Base-by-base conservation (phyloP, 345 rosid genomes). In the Ceriops zippeliana region DNA sequence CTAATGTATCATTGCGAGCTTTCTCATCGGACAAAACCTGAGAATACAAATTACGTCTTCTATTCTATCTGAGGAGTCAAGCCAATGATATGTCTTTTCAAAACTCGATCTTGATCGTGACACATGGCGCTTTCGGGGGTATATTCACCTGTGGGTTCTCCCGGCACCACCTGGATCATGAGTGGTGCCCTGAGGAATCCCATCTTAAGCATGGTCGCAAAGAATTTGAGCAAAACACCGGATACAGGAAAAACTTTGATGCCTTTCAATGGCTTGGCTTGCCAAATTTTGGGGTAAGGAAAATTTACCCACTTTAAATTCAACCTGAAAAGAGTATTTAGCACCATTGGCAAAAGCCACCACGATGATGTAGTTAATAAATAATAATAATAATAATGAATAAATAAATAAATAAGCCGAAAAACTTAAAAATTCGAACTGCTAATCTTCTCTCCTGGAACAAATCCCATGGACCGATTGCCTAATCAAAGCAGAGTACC, bases 111-210 rank as follows among this genome's bases (percentile, higher is more conserved):
- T 28, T 30, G 38, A 20, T 34, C 21, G 19, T 42, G 52, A 62
- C 24, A 63, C 7, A 58, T 0, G 9, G 37, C 34, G 20, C 26
- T 49, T 21, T 71, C 63, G 88, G 98, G 98, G 92, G 19, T 88
- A 87, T 75, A 87, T 75, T 88, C 96, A 0, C 98, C 95, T 0
- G 69, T 90, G 70, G 96, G 96, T 38, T 88, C 96, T 56, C 96
- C 91, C 1, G 95, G 91, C 62, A 80, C 90, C 15, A 64, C 81
- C n/a, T 80, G 84, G 86, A 75, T 87, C 53, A 87, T 75, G 76
- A 82, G 85, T 47, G 86, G 87, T 28, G 89, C 85, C 34, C 85
- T 90, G 34, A 83, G 79, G 82, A 77, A 85, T 68, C 89, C 86
- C 0, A 66, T 80, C 31, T 68, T 84, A 2, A 75, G 24, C 5